These are phyloP conservation scores for Hydnum rufescens DNA, from an alignment of 768 basidiomycete genomes.

Conservation along the genomic window DNA sequence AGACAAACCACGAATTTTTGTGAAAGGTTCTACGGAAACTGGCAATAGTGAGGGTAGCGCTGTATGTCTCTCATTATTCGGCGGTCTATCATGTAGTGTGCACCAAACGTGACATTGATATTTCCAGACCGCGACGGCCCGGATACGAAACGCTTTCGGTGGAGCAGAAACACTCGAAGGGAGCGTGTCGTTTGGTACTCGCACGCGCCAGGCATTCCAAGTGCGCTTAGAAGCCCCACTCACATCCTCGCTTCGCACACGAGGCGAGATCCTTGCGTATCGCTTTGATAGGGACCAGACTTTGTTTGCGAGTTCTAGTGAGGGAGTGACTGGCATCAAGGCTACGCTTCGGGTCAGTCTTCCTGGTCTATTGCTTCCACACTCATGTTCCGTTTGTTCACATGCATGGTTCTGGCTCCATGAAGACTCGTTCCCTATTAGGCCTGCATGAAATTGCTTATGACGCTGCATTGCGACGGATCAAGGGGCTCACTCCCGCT, in stretches of 20 bases:
- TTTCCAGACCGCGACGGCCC: conserved; percentile 53
- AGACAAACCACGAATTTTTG: conserved; percentile 55
- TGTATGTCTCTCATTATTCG: conserved; percentile 21
- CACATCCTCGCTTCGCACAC: conserved; percentile 35
- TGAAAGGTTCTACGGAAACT: conserved; percentile 75
- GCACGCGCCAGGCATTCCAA: conserved; percentile 67
- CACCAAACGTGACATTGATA: no score
- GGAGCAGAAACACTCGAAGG: conserved; percentile 79
- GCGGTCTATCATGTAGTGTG: not conserved
- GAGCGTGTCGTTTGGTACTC: conserved; percentile 66
- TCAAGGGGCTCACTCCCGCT: conserved; percentile 45
- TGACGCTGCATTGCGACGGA: conserved; percentile 59
- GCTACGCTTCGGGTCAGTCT: conserved; percentile 59
- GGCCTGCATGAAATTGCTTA: conserved; percentile 61
- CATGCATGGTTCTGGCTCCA: not conserved
- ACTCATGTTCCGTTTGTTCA: not conserved
- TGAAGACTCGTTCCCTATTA: conserved; percentile 5
- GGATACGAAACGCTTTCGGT: conserved; percentile 75
- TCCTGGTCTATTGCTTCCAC: no score
- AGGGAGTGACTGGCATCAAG: conserved; percentile 43
- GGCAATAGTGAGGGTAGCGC: conserved; percentile 87
- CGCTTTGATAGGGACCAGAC: conserved; percentile 66
- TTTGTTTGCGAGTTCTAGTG: conserved; percentile 48
- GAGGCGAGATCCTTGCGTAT: conserved; percentile 51
- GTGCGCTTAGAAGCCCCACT: conserved; percentile 46